Conservation (phyloP, 768 basidiomycete species). For the Cystobasidium tubakii region DNA sequence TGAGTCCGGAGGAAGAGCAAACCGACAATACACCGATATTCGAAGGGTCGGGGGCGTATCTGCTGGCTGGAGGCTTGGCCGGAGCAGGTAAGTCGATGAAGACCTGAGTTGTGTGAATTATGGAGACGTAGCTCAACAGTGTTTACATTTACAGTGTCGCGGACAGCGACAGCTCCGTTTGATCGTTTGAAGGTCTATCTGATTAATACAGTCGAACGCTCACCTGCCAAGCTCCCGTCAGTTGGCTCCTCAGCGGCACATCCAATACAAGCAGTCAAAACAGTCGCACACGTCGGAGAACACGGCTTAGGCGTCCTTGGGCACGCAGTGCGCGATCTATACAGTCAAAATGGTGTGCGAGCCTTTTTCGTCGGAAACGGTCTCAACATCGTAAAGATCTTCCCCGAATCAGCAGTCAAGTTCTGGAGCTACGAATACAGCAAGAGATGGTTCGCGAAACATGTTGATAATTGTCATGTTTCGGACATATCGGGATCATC, state of each 20-base stretch:
- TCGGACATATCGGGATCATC: constrained; percentile 83
- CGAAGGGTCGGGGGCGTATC: constrained; percentile 70
- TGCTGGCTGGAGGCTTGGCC: constrained; percentile 87
- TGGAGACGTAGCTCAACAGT: not conserved
- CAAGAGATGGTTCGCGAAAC: constrained; percentile 86
- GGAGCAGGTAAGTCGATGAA: constrained; percentile 69
- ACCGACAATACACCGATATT: constrained; percentile 59
- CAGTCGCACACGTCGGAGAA: constrained; percentile 31
- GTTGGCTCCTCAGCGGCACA: not conserved
- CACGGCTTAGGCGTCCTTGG: constrained; percentile 55
- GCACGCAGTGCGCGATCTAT: constrained; percentile 71
- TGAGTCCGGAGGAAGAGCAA: constrained; percentile 55
- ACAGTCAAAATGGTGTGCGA: constrained; percentile 69
- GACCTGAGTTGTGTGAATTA: too few species aligned
- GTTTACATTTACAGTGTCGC: constrained; percentile 61
- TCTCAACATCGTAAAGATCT: constrained; percentile 87
- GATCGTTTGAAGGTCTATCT: constrained; percentile 94
- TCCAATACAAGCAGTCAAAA: constrained; percentile 48
- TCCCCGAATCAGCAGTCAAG: constrained; percentile 92
- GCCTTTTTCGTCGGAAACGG: constrained; percentile 95
- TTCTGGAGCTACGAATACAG: constrained; percentile 92
- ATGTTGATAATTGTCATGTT: constrained; percentile 81
- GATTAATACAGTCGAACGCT: constrained; percentile 58
- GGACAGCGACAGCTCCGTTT: constrained; percentile 94
- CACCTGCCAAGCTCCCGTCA: not conserved